Conservation (phyloP, 345 rosid genomes). For the Eucalyptus guilfoylei region DNA sequence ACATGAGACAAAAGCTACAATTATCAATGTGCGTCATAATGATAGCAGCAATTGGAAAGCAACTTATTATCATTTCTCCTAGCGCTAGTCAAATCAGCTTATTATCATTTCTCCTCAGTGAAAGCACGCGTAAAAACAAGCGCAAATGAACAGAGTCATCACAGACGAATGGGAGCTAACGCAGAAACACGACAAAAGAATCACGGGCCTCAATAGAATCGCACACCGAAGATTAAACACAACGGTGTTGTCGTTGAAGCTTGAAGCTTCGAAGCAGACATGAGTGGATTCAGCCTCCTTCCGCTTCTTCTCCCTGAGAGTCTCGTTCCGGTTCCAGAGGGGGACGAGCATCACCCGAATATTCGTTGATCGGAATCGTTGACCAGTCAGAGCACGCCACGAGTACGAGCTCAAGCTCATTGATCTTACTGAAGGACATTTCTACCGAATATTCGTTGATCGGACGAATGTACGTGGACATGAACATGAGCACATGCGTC, state of each 20-base stretch:
- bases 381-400: neutral
- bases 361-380: neutral
- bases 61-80: neutral
- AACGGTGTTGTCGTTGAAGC: neutral
- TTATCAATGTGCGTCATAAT: neutral
- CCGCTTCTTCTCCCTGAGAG: neutral
- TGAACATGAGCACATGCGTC: neutral
- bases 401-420: neutral
- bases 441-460: neutral
- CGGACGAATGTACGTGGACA: neutral
- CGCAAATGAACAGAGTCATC: neutral
- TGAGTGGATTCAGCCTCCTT: neutral
- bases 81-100: neutral
- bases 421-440: neutral
- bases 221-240: neutral
- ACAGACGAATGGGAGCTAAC: neutral
- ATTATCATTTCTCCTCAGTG: neutral
- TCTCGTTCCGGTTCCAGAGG: neutral
- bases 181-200: neutral
- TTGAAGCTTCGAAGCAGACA: slow-evolving; percentile 77
- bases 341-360: neutral
- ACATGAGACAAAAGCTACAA: neutral
- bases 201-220: neutral
- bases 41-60: neutral
- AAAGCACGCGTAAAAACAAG: neutral